Base-by-base conservation (phyloP, 2,329 filamentous ascomycete genomes). In the Epichloe festucae region DNA sequence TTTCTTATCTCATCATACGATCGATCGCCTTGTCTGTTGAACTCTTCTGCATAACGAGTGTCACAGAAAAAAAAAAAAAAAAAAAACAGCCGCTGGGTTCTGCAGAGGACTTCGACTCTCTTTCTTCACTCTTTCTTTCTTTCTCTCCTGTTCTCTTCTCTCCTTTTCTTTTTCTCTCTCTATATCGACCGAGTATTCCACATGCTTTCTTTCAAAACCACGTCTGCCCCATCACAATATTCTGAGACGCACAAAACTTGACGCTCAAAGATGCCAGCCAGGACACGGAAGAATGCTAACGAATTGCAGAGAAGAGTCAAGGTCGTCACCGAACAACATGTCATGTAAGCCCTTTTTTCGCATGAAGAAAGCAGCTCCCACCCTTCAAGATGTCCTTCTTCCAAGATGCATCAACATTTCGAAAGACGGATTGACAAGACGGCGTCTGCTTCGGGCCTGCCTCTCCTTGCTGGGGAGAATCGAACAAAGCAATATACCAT, bases 291-390 rank as follows among this genome's bases (percentile, higher is more conserved):
- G 10, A 54, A 53, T 50, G 48, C 65, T 67, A 61, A 68, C 60
- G 49, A 52, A 36, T 8, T 84, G 63, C 86, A 96, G 79, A 82
- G 93, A 64, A 87, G 82, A 65, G 78, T 98, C 70, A 94, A 91
- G 79, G 81, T 98, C 72, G 79, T 96, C 60, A 97, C 93, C 49
- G 84, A 93, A 73, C 91, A 97, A 70, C 79, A 83, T 66, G 79
- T 89, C 70, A 87, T 89, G 89, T 94, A 81, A 71, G 85, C 50
- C 48, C 49, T 15, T 50, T 48, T 50, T 49, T 45, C 21, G 11
- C 35, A 19, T 27, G 27, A 21, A 15, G n/a, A 48, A 21, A 39
- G 31, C 41, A 34, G 27, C n/a, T 34, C n/a, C 10, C 11, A 31
- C 14, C 23, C 27, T 21, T 11, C 15, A 27, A 39, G 5, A 27